A percentile compares a stretch with the other conserved stretches of the same genome.
Conservation (phyloP, 176 grass and related monocot genomes). For the Hsuehochloa calcarea region DNA sequence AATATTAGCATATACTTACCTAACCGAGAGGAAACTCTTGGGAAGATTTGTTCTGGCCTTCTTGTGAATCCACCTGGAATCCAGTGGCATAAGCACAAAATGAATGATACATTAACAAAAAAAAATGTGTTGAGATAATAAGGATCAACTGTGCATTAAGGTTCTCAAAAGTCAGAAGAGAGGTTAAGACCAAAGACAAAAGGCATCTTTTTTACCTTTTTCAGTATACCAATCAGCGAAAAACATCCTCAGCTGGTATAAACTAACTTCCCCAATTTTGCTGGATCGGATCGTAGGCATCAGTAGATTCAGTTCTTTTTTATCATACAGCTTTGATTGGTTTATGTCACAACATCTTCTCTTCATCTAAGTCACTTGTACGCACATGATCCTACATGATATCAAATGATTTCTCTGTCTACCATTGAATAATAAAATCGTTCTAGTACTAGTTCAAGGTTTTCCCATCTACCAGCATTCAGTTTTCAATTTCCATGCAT, state of each 20-base stretch:
- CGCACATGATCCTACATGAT: background rate
- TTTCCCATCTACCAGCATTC: slow-evolving; percentile 8
- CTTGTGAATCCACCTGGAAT: slow-evolving; percentile 53
- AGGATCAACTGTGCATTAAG: slow-evolving; percentile 13
- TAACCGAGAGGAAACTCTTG: slow-evolving; percentile 64
- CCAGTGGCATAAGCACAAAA: background rate
- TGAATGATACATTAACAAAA: background rate
- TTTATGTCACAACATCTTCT: slow-evolving; percentile 16
- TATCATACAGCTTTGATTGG: background rate
- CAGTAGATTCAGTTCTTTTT: background rate
- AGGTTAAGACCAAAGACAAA: slow-evolving; percentile 11
- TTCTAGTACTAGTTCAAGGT: slow-evolving; percentile 10
- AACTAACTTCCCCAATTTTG: background rate
- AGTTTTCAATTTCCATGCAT: slow-evolving; percentile 3
- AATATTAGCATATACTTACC: slow-evolving; percentile 53
- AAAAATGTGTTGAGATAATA: slow-evolving; percentile 8
- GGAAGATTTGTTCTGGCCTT: slow-evolving; percentile 26
- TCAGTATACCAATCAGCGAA: background rate
- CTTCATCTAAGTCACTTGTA: background rate
- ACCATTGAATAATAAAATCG: slow-evolving; percentile 12
- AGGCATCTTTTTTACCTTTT: background rate
- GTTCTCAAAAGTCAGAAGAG: slow-evolving; percentile 4
- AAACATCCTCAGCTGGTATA: background rate
- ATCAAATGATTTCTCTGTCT: slow-evolving; percentile 21
- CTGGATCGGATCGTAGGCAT: background rate